Evolutionary conservation across 768 basidiomycete species (phyloP), one percentile per base, ranked within the genome.

Genomic region (Xerocomellus chrysenteron): DNA sequence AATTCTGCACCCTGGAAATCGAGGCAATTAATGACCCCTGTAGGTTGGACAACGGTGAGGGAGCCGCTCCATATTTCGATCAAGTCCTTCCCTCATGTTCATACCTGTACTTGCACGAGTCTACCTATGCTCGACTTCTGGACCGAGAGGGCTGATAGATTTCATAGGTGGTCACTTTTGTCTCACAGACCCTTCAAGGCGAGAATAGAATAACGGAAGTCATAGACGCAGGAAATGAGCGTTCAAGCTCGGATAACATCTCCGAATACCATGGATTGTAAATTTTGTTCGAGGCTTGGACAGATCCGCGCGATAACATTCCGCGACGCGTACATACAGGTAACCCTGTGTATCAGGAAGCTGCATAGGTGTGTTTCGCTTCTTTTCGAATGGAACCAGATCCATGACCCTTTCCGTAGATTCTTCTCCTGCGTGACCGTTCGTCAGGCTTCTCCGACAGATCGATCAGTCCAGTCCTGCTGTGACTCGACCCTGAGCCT

Each of bases 61-160:
- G 69, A 60, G 52, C 46, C 43, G 54, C 59, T 52, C 76, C 76
- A 55, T 75, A 74, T 43, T 73, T 78, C 43, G 80, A 82, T 64
- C 76, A 71, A 59, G 74, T 75, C 53, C 77, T 79, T 73, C 68
- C 39, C 71, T 71, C 50, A 53, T 52, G 35, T 61, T 68, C 47
- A 55, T 73, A 16, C 64, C 66, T 17, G 44, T 67, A 39, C 64
- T 73, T 36, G 68, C 71, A 45, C 60, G 67, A 58, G 69, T 73
- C 54, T 50, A 67, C 59, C 21, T 26, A 35, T 16, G 40, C 50
- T 45, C n/a, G 44, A 40, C 30, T 42, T n/a, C 54, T 55, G 26
- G 36, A n/a, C 37, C 19, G 39, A 26, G 44, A 33, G 39, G 45
- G 48, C 44, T 26, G 47, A 50, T 48, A 32, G 24, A 50, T 52